These are phyloP conservation scores for Phanerodontia chrysosporium DNA, from an alignment of 768 basidiomycete genomes.

Conservation along the genomic window DNA sequence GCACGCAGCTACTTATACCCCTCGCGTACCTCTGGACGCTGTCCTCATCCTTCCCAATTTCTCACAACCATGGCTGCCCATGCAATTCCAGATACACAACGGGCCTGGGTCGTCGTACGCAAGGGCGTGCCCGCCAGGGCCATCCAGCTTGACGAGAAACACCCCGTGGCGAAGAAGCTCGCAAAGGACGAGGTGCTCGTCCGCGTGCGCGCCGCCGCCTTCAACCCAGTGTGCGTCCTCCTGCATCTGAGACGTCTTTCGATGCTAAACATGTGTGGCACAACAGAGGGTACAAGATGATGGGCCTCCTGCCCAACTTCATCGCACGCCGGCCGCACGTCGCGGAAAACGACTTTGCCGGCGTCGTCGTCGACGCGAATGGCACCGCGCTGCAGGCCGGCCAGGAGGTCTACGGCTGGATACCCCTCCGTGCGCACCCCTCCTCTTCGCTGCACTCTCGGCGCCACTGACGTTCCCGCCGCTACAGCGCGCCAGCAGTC, in stretches of 20 bases:
- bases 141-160: conserved; percentile 23
- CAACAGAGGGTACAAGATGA: conserved; percentile 55
- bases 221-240: conserved; percentile 61
- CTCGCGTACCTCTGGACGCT: no score
- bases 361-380: conserved; percentile 54
- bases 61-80: neutral
- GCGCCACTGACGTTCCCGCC: neutral
- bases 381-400: conserved; percentile 50
- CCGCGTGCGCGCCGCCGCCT: conserved; percentile 47
- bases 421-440: conserved; percentile 33
- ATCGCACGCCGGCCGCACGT: conserved; percentile 45
- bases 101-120: conserved; percentile 26
- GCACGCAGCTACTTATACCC: no score
- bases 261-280: neutral
- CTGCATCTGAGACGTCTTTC: neutral
- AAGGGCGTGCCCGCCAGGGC: conserved; percentile 27
- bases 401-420: conserved; percentile 61
- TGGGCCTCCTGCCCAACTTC: conserved; percentile 44
- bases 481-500: neutral
- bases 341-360: conserved; percentile 61
- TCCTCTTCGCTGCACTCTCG: neutral
- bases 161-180: conserved; percentile 30
- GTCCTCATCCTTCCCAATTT: no score
- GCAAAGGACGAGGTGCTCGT: conserved; percentile 43
- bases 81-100: conserved; percentile 11